Conservation (phyloP, 148 eudicot genomes). For the Chenopodium formosanum region DNA sequence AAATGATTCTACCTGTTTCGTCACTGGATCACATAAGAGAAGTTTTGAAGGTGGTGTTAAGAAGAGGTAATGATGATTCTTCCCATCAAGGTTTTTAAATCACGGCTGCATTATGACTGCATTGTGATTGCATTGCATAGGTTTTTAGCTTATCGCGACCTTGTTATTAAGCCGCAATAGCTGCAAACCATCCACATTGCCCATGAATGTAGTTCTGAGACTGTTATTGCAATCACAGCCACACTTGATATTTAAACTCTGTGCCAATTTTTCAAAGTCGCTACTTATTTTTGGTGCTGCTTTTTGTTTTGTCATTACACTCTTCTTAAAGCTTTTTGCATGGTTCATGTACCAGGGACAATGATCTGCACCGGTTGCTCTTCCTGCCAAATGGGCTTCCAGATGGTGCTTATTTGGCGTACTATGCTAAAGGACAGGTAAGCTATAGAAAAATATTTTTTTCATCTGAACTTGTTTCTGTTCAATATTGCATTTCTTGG, state of each 20-base stretch:
- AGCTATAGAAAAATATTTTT: not conserved
- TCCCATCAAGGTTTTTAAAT: not conserved
- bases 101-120: not conserved
- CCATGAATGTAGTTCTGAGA: not conserved
- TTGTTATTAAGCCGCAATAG: not conserved
- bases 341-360: conserved; percentile 62
- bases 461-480: not conserved
- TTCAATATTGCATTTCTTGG: not conserved
- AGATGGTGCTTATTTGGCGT: conserved; percentile 84
- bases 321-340: not conserved
- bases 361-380: conserved; percentile 80
- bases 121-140: too few species aligned
- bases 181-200: not conserved
- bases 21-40: conserved; percentile 37
- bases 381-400: conserved; percentile 97
- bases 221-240: not conserved
- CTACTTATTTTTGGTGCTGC: not conserved
- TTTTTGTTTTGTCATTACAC: conserved; percentile 6
- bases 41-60: conserved; percentile 47
- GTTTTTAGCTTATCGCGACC: not conserved
- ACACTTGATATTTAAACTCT: not conserved
- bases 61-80: conserved; percentile 49
- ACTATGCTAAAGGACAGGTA: conserved; percentile 91
- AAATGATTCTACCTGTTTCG: conserved; percentile 31
- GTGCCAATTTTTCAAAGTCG: not conserved